A percentile compares a stretch with the other conserved stretches of the same genome.
Evolutionary conservation across 179 eudicot genomes (phyloP).

Genomic region (Carnegiea gigantea): DNA sequence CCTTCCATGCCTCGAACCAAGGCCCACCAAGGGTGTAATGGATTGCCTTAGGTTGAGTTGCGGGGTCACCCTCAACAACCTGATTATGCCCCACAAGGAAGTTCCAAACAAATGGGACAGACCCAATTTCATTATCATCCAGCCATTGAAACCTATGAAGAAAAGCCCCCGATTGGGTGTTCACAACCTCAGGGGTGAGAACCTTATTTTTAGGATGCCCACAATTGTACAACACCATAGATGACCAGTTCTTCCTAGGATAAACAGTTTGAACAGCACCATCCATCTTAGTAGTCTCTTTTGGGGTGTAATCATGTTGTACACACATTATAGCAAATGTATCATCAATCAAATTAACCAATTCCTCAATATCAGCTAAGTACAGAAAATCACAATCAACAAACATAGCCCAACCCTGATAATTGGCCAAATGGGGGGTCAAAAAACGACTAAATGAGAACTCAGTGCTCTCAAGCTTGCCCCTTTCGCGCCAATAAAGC

Average conservation of each 20-base stretch:
- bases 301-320: slow-evolving; percentile 90
- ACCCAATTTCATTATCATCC: slow-evolving; percentile 86
- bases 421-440: slow-evolving; percentile 73
- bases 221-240: slow-evolving; percentile 94
- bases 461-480: slow-evolving; percentile 87
- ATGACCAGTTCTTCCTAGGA: slow-evolving; percentile 98
- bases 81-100: slow-evolving; percentile 89
- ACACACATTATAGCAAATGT: slow-evolving; percentile 91
- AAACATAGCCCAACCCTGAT: slow-evolving; percentile 91
- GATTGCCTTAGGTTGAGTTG: slow-evolving; percentile 69
- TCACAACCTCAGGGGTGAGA: slow-evolving; percentile 69
- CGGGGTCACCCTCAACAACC: slow-evolving; percentile 60
- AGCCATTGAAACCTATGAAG: slow-evolving; percentile 90
- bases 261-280: slow-evolving; percentile 92
- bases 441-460: slow-evolving; percentile 81
- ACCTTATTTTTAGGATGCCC: slow-evolving; percentile 72
- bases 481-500: slow-evolving; percentile 74
- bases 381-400: slow-evolving; percentile 94
- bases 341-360: slow-evolving; percentile 65
- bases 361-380: slow-evolving; percentile 60
- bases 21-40: slow-evolving; percentile 99
- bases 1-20: slow-evolving; percentile 91
- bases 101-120: slow-evolving; percentile 89
- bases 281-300: slow-evolving; percentile 96
- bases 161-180: slow-evolving; percentile 67